phyloP scores from a whole-genome alignment of 106 monocot species.

The Apostasia shenzhenica region DNA sequence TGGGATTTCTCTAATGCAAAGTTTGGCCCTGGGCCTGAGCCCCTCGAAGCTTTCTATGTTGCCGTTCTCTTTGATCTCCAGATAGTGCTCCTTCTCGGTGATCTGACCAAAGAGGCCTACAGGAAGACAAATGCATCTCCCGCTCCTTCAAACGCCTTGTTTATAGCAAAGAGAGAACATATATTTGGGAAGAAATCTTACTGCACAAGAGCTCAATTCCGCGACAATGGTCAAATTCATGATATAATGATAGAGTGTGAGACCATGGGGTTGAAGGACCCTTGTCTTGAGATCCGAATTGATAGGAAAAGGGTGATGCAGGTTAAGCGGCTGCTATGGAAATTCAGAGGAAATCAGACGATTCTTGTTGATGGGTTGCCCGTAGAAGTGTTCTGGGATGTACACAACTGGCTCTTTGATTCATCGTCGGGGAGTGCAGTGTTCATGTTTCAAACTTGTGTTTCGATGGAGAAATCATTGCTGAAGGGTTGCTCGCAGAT shows the following conservation, averaged over 20 bases:
- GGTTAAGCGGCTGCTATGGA: slow-evolving; percentile 77
- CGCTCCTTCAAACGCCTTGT: slow-evolving; percentile 23
- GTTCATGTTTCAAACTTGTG: slow-evolving; percentile 73
- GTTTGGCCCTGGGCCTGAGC: slow-evolving; percentile 64
- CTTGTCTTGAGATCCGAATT: slow-evolving; percentile 69
- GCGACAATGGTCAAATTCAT: slow-evolving; percentile 49
- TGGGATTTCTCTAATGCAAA: slow-evolving; percentile 82
- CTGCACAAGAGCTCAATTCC: slow-evolving; percentile 55
- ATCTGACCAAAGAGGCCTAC: slow-evolving; percentile 56
- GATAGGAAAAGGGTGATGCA: slow-evolving; percentile 76
- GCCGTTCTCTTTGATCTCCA: slow-evolving; percentile 41
- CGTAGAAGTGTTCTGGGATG: slow-evolving; percentile 91
- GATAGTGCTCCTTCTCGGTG: slow-evolving; percentile 69
- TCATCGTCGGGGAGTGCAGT: slow-evolving; percentile 37
- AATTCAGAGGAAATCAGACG: slow-evolving; percentile 88
- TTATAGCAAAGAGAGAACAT: slow-evolving; percentile 64
- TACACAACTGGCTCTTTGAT: slow-evolving; percentile 75
- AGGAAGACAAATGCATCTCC: slow-evolving; percentile 26
- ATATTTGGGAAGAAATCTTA: slow-evolving; percentile 73
- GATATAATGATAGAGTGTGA: slow-evolving; percentile 75
- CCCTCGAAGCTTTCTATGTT: slow-evolving; percentile 57
- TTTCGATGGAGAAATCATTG: slow-evolving; percentile 36
- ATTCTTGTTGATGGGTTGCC: slow-evolving; percentile 67
- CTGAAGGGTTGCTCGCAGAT: slow-evolving; percentile 36
- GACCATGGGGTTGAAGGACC: slow-evolving; percentile 40